Evolutionary conservation across 768 basidiomycete species (phyloP).

Genomic region (Kwoniella pini): DNA sequence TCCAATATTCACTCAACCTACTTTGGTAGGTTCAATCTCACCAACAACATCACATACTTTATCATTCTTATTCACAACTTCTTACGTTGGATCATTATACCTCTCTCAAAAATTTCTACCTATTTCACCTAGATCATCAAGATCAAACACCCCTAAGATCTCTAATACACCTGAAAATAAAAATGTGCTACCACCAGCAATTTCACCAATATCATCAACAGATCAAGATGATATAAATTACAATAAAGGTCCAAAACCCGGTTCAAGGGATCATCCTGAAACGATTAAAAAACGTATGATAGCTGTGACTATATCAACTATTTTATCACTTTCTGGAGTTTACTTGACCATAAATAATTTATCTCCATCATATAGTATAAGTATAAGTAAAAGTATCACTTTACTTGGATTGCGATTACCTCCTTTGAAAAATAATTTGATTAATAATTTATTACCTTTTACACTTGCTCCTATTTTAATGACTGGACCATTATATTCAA

Average conservation of each 20-base stretch:
- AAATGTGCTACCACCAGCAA: conserved; percentile 2
- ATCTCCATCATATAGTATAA: conserved; percentile 2
- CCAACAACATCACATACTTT: conserved; percentile 60
- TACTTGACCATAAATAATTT: conserved; percentile 47
- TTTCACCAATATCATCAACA: conserved; percentile 37
- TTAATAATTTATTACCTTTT: conserved; percentile 56
- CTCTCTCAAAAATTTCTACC: conserved; percentile 57
- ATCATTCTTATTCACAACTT: conserved; percentile 63
- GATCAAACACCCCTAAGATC: not conserved
- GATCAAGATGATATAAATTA: conserved; percentile 34
- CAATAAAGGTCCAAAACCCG: conserved; percentile 59
- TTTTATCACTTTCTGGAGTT: conserved; percentile 62
- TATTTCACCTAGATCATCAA: not conserved
- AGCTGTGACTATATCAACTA: conserved; percentile 68
- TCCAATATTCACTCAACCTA: conserved; percentile 18
- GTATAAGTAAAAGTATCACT: conserved; percentile 12
- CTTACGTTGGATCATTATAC: conserved; percentile 84
- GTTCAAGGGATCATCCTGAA: conserved; percentile 70
- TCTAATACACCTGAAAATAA: not conserved
- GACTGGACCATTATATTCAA: conserved; percentile 71
- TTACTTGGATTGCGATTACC: conserved; percentile 10
- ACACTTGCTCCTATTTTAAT: conserved; percentile 73
- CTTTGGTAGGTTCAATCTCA: conserved; percentile 19
- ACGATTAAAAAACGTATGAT: conserved; percentile 78
- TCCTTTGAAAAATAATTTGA: not conserved